Evolutionary conservation across 1,284 basidiomycete genomes (phyloP).

Genomic region (Papiliotrema nemorosa): DNA sequence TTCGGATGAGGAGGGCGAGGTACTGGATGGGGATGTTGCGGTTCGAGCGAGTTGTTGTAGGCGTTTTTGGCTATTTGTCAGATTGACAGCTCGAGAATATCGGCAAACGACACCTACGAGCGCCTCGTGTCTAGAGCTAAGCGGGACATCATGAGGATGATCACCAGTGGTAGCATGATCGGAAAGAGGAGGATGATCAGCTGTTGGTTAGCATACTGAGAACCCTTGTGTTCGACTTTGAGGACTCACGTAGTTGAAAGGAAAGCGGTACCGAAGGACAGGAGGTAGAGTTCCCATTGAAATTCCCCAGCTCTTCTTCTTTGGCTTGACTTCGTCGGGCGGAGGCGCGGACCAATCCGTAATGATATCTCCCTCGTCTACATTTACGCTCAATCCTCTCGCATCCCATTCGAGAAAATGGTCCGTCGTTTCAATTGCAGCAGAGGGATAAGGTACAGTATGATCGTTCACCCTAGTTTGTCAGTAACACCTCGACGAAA

Average conservation of each 20-base stretch:
- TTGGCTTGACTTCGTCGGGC: constrained; percentile 35
- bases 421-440: constrained; percentile 67
- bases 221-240: background rate
- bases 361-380: constrained; percentile 27
- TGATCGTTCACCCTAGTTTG: constrained; percentile 60
- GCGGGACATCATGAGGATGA: constrained; percentile 45
- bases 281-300: constrained; percentile 57
- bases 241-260: constrained; percentile 64
- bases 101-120: constrained; percentile 22
- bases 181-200: constrained; percentile 68
- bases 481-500: background rate
- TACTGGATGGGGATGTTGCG: background rate
- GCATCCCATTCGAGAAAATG: constrained; percentile 60
- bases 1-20: constrained; percentile 8
- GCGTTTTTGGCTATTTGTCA: constrained; percentile 17
- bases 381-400: constrained; percentile 64
- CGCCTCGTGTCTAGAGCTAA: constrained; percentile 27
- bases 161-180: constrained; percentile 47
- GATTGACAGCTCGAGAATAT: background rate
- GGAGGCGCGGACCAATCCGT: constrained; percentile 15
- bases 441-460: constrained; percentile 78
- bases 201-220: constrained; percentile 10
- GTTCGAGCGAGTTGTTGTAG: constrained; percentile 32
- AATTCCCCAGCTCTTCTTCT: constrained; percentile 11
- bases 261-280: constrained; percentile 62